These are phyloP conservation scores for Aureobasidium sp. DNA, from an alignment of 2,329 filamentous ascomycete genomes.

Conservation along the genomic window DNA sequence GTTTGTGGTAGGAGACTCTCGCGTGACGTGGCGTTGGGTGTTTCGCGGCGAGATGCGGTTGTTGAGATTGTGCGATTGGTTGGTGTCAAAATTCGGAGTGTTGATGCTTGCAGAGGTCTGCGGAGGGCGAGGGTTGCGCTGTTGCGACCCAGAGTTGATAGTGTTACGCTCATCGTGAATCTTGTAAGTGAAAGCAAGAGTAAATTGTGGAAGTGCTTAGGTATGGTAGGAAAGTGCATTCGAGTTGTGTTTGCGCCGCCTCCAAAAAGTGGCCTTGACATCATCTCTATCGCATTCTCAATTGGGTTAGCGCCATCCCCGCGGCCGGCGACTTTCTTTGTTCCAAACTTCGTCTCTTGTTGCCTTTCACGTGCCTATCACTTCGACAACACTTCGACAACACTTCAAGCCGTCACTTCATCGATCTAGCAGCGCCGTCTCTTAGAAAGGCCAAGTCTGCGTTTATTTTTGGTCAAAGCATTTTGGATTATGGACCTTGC, in stretches of 20 bases:
- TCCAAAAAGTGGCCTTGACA: slow-evolving; percentile 11
- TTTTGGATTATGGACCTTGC: slow-evolving; percentile 11
- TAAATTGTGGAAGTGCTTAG: not conserved
- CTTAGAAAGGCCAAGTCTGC: not conserved
- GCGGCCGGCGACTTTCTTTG: slow-evolving; percentile 8
- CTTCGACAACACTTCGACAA: not conserved
- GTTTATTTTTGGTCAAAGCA: not conserved
- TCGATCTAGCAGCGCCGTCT: not conserved
- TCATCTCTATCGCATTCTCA: slow-evolving; percentile 1
- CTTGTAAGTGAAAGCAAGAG: not conserved
- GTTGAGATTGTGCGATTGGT: slow-evolving; percentile 2
- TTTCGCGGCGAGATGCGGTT: not conserved
- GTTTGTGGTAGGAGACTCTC: slow-evolving; percentile 47
- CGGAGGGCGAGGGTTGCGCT: not conserved
- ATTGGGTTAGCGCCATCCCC: not conserved
- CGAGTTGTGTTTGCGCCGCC: not conserved
- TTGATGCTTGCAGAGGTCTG: not conserved
- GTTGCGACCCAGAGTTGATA: not conserved
- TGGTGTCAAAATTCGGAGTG: not conserved
- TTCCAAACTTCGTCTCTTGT: not conserved
- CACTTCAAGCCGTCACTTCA: not conserved
- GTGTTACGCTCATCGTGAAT: slow-evolving; percentile 5
- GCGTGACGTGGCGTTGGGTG: not conserved
- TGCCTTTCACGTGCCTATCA: slow-evolving; percentile 1
- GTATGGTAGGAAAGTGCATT: not conserved